Evolutionary conservation across 192 early-diverging fungal genomes (phyloP).

Genomic region (Coemansia sp.): DNA sequence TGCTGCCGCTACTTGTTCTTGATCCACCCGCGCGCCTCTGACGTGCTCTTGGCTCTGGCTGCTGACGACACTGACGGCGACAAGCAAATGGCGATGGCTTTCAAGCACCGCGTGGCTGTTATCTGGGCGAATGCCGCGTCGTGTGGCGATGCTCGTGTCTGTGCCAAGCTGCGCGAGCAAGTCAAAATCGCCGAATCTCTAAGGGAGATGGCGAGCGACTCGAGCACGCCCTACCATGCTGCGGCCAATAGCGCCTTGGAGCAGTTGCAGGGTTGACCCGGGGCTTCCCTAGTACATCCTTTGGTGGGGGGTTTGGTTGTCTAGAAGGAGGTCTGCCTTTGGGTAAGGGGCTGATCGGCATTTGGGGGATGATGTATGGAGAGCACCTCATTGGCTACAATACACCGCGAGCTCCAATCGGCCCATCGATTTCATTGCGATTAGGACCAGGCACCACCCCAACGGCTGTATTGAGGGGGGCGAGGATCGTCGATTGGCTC

Average conservation of each 20-base stretch:
- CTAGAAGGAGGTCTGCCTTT: no score
- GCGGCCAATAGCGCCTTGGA: conserved; percentile 31
- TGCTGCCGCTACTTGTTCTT: conserved; percentile 46
- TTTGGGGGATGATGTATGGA: background rate
- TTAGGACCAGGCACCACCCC: no score
- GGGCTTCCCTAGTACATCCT: no score
- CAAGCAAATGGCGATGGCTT: background rate
- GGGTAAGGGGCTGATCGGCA: no score
- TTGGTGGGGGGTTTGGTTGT: no score
- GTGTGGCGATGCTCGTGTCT: conserved; percentile 29
- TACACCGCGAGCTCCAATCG: background rate
- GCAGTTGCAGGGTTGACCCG: background rate
- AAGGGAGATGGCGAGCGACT: conserved; percentile 24
- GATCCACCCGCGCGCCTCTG: conserved; percentile 32
- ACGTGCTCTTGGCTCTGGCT: conserved; percentile 21
- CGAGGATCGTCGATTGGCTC: background rate
- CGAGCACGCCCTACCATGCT: conserved; percentile 13
- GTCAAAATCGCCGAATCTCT: background rate
- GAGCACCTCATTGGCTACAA: background rate
- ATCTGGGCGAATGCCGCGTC: conserved; percentile 40
- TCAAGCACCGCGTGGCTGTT: conserved; percentile 43
- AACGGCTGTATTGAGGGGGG: no score
- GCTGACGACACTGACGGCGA: background rate
- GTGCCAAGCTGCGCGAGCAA: background rate
- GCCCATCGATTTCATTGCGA: background rate